phyloP scores from a whole-genome alignment of 2,329 filamentous ascomycete species.

The Talaromyces sp. region DNA sequence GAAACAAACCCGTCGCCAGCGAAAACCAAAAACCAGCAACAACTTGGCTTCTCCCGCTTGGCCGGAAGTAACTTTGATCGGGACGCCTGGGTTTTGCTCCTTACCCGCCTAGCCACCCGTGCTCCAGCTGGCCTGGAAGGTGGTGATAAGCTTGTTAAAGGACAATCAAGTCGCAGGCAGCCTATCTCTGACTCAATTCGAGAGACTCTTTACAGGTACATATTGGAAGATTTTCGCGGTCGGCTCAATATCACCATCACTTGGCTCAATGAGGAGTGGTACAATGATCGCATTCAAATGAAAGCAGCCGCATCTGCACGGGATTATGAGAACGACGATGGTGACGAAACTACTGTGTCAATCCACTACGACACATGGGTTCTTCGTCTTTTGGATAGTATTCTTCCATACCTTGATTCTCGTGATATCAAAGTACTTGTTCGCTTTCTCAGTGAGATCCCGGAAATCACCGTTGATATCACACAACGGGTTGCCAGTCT shows the following conservation, averaged over 20 bases:
- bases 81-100: constrained; percentile 87
- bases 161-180: constrained; percentile 17
- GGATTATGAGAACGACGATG: constrained; percentile 49
- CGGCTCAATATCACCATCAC: constrained; percentile 88
- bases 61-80: constrained; percentile 82
- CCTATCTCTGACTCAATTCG: constrained; percentile 67
- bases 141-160: constrained; percentile 38
- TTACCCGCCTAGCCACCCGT: constrained; percentile 82
- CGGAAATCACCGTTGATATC: constrained; percentile 72
- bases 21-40: constrained; percentile 56
- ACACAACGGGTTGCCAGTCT: constrained; percentile 70
- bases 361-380: constrained; percentile 78
- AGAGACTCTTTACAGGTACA: constrained; percentile 78
- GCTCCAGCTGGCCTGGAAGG: constrained; percentile 69
- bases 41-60: constrained; percentile 75
- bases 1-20: constrained; percentile 65
- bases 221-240: constrained; percentile 87
- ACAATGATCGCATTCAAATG: constrained; percentile 72
- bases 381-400: constrained; percentile 80
- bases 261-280: constrained; percentile 98
- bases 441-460: constrained; percentile 88
- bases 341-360: constrained; percentile 40
- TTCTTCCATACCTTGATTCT: constrained; percentile 86
- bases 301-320: constrained; percentile 46
- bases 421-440: constrained; percentile 83